These are phyloP conservation scores for Schizochytrium sp. DNA, from an alignment of 108 stramenopile genomes.

Conservation along the genomic window DNA sequence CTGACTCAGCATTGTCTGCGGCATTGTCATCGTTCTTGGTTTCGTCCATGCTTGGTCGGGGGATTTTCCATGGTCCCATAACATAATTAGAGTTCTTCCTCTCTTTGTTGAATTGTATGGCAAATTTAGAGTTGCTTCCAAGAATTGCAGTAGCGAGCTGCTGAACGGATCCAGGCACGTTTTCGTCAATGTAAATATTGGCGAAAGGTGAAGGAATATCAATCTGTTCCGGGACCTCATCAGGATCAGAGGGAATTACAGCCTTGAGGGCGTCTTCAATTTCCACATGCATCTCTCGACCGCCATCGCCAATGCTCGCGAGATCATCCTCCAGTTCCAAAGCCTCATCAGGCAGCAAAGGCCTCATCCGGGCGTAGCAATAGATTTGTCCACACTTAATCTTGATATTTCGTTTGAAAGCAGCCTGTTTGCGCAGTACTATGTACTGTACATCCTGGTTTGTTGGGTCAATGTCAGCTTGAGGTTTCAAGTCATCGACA, in stretches of 20 bases:
- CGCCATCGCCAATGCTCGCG: neutral
- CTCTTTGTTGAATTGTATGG: constrained; percentile 18
- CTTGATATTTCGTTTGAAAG: constrained; percentile 51
- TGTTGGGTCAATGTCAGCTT: neutral
- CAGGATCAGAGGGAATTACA: neutral
- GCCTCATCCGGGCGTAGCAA: constrained; percentile 53
- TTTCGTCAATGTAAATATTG: constrained; percentile 37
- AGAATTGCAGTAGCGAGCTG: neutral
- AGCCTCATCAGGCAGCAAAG: constrained; percentile 37
- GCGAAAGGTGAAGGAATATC: constrained; percentile 4
- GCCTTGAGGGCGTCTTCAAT: constrained; percentile 42
- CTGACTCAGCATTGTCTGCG: neutral
- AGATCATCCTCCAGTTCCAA: neutral
- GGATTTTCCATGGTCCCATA: constrained; percentile 27
- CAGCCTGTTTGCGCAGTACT: constrained; percentile 47
- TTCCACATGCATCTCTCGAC: neutral
- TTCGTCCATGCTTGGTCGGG: neutral
- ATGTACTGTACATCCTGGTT: constrained; percentile 1
- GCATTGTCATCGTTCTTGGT: neutral
- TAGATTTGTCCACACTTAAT: constrained; percentile 50
- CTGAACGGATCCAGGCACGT: constrained; percentile 42
- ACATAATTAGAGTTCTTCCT: constrained; percentile 45
- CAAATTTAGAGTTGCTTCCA: constrained; percentile 31
- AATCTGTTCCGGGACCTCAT: neutral
- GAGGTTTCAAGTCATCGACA: constrained; percentile 18